Percentiles rank a stretch among this genome's conserved stretches.
Evolutionary conservation across 2,329 filamentous ascomycete genomes (phyloP).

Genomic region (Ceratocystis diversiconidia): DNA sequence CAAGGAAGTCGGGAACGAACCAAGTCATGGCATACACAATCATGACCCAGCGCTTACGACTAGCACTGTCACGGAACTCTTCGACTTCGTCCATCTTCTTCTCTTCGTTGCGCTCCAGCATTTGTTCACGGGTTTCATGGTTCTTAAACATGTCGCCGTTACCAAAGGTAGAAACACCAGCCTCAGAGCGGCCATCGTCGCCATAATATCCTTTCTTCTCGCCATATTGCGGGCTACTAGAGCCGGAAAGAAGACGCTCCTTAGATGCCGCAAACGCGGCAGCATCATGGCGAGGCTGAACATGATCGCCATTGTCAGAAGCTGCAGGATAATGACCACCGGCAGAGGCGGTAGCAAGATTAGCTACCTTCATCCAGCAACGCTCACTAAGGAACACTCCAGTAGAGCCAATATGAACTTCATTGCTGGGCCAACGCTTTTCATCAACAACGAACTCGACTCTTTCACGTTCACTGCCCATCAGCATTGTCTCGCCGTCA

Average conservation of each 20-base stretch:
- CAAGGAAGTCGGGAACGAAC: constrained; percentile 71
- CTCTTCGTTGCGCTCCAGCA: constrained; percentile 89
- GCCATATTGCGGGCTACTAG: constrained; percentile 43
- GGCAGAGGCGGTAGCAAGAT: constrained; percentile 36
- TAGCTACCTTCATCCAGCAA: constrained; percentile 84
- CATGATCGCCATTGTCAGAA: constrained; percentile 49
- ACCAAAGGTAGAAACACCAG: constrained; percentile 78
- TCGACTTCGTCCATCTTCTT: constrained; percentile 85
- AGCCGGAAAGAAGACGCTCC: constrained; percentile 42
- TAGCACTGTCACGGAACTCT: constrained; percentile 59
- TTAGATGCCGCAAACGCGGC: constrained; percentile 49
- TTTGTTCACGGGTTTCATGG: constrained; percentile 80
- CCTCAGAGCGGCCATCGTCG: constrained; percentile 82
- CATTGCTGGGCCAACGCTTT: constrained; percentile 81
- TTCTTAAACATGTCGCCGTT: constrained; percentile 97
- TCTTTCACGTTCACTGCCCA: constrained; percentile 86
- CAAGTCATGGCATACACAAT: constrained; percentile 74
- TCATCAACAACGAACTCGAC: constrained; percentile 83
- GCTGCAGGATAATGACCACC: constrained; percentile 34
- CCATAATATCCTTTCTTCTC: constrained; percentile 75
- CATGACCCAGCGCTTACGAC: constrained; percentile 82
- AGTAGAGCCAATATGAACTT: constrained; percentile 79
- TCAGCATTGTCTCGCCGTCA: constrained; percentile 68
- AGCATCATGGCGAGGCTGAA: constrained; percentile 36
- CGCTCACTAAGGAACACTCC: constrained; percentile 91